phyloP scores from a whole-genome alignment of 2,329 filamentous ascomycete genomes.

The Exutisphaerella laricina region DNA sequence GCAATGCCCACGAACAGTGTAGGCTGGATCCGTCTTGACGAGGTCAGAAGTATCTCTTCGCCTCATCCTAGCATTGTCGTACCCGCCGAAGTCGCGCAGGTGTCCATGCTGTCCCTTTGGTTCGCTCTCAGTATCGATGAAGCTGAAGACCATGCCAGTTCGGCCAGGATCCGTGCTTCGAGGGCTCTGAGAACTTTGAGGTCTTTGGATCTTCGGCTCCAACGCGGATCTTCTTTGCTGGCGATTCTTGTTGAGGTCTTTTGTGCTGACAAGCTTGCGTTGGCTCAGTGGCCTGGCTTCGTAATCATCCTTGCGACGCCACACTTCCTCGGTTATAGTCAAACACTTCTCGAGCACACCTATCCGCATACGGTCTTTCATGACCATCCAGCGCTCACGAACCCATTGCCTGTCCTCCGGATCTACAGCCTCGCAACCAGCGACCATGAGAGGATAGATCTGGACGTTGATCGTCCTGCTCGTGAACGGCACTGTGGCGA shows the following conservation, averaged over 20 bases:
- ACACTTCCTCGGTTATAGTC: constrained; percentile 62
- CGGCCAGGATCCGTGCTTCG: constrained; percentile 25
- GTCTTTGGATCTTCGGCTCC: constrained; percentile 9
- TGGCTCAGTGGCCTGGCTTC: constrained; percentile 32
- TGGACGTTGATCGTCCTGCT: constrained; percentile 63
- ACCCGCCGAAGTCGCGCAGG: constrained; percentile 5
- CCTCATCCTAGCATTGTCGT: constrained; percentile 4
- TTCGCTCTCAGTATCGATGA: constrained; percentile 17
- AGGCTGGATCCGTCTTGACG: constrained; percentile 39
- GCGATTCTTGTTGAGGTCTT: constrained; percentile 29
- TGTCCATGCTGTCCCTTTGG: constrained; percentile 5
- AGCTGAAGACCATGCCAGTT: constrained; percentile 33
- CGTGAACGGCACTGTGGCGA: constrained; percentile 58
- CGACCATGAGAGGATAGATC: constrained; percentile 63
- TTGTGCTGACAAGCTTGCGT: constrained; percentile 35
- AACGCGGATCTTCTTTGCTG: constrained; percentile 21
- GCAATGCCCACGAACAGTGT: constrained; percentile 59
- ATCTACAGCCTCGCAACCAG: constrained; percentile 58
- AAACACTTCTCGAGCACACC: constrained; percentile 62
- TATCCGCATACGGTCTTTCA: constrained; percentile 58
- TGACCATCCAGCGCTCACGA: constrained; percentile 55
- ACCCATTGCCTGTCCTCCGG: constrained; percentile 61
- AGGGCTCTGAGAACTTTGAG: constrained; percentile 9
- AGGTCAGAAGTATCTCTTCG: constrained; percentile 8
- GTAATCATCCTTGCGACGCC: constrained; percentile 56